Evolutionary conservation across 345 rosid genomes (phyloP), one percentile per base, ranked within the genome.

Genomic region (Gossypioides kirkii): DNA sequence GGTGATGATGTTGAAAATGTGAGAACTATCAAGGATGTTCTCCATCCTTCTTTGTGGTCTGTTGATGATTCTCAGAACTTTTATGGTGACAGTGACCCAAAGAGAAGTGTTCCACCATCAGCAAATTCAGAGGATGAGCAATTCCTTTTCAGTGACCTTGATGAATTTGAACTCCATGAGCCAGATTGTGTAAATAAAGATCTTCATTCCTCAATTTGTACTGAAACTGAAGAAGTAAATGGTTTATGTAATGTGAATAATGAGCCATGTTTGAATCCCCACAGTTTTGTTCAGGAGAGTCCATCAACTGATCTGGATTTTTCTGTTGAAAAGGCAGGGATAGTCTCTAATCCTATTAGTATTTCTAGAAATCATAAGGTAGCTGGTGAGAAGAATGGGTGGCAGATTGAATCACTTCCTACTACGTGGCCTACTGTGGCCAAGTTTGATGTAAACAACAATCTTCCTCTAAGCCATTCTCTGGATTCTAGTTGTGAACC

Each of bases 41-140:
- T 78, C 55, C 76, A 77, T 69, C 65, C 74, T 54, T 36, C 62
- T 8, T 32, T 78, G 58, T 70, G 71, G 47, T 75, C 78, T 59
- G 20, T 26, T 55, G 76, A 78, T 69, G 81, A 62, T 69, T 54
- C 74, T 47, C 78, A 77, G 46, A 74, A 73, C 54, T 58, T 42
- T 60, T 63, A 42, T 69, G 72, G 71, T 75, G 79, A 73, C 41
- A 56, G 75, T 77, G 80, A 60, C 70, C 59, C 77, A 62, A 63
- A 60, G 47, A 83, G 77, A 59, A 81, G 82, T 32, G 32, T 77
- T 80, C 75, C 79, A 68, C 73, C 65, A 17, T 76, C 80, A 18
- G 86, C 84, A 76, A 76, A 81, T 79, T 82, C 82, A 60, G 91
- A 87, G 72, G 98, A 88, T 46, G 97, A 87, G 61, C 94, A 92